These are phyloP conservation scores for Warburgia ugandensis DNA, from an alignment of 164 flowering plant species.

Conservation along the genomic window DNA sequence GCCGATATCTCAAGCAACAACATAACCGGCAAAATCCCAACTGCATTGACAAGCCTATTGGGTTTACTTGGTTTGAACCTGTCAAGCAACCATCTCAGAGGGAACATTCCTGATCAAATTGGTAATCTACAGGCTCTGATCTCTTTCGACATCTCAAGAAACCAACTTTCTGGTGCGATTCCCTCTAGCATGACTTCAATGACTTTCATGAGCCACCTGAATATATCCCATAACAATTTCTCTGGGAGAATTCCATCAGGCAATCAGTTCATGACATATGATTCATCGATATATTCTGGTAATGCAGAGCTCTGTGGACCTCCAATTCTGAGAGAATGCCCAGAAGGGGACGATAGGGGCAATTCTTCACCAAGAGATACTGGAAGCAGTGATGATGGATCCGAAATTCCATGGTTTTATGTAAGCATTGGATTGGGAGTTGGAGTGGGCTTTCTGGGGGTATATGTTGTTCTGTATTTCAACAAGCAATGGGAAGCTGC, in stretches of 20 bases:
- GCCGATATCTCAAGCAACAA: background rate
- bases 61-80: background rate
- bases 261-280: constrained; percentile 24
- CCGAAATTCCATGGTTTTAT: constrained; percentile 8
- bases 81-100: background rate
- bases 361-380: no score
- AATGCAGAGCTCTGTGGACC: constrained; percentile 28
- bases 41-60: background rate
- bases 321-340: constrained; percentile 23
- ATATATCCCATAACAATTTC: constrained; percentile 7
- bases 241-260: constrained; percentile 25
- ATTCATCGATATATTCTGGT: constrained; percentile 16
- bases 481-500: constrained; percentile 15
- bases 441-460: constrained; percentile 19
- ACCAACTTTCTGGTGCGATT: background rate
- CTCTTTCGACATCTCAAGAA: background rate
- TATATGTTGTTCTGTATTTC: constrained; percentile 14
- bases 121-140: background rate
- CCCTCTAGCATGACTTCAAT: background rate
- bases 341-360: constrained; percentile 1
- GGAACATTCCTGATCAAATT: background rate
- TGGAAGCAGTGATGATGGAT: background rate
- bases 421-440: constrained; percentile 17
- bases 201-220: background rate
- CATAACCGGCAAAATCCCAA: background rate